Conservation (phyloP, 176 grass and related monocot genomes). For the Saccharum spontaneum region DNA sequence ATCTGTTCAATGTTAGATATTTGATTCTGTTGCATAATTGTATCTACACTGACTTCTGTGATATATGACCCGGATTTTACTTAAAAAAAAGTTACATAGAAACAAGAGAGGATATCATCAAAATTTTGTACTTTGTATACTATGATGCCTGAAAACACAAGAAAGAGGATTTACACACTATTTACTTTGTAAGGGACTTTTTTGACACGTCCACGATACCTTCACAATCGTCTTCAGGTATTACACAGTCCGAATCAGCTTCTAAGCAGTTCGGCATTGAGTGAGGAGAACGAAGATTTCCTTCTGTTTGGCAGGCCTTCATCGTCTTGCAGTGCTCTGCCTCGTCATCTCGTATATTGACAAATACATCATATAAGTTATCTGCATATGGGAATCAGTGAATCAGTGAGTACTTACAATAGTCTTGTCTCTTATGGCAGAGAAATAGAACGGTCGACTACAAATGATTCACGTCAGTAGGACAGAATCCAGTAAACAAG, state of each 20-base stretch:
- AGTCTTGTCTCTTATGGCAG: background rate
- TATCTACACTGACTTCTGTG: background rate
- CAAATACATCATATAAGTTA: conserved; percentile 84
- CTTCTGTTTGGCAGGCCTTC: conserved; percentile 85
- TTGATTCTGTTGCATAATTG: background rate
- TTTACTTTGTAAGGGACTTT: conserved; percentile 40
- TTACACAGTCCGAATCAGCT: conserved; percentile 27
- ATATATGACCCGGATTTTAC: background rate
- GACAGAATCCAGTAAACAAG: background rate
- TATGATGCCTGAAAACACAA: background rate
- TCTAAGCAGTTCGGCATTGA: conserved; percentile 36
- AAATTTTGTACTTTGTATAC: background rate
- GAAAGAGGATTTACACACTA: background rate
- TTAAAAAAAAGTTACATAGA: background rate
- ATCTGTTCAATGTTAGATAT: background rate
- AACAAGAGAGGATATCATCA: background rate
- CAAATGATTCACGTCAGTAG: background rate
- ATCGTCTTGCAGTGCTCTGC: conserved; percentile 94
- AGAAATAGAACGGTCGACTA: background rate
- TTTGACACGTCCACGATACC: conserved; percentile 44
- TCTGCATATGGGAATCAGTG: conserved; percentile 46
- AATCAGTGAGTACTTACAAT: conserved; percentile 14
- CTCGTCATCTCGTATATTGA: conserved; percentile 84
- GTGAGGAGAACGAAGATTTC: conserved; percentile 77
- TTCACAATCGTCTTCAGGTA: conserved; percentile 47